Evolutionary conservation across 345 rosid genomes (phyloP).

Genomic region (Gossypium herbaceum): DNA sequence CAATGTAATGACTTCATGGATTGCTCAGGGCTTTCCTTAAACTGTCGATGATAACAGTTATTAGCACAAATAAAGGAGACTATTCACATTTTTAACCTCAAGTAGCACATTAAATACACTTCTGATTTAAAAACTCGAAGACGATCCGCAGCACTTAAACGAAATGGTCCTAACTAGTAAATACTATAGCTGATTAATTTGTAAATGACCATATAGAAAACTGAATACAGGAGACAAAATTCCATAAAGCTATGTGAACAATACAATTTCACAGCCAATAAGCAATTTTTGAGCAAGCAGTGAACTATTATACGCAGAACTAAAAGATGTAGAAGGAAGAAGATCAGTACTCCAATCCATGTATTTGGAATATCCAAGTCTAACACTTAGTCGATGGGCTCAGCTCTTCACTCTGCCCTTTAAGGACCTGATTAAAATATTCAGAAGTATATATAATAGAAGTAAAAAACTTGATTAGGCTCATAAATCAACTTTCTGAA

Average conservation of each 20-base stretch:
- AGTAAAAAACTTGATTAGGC: too few species aligned
- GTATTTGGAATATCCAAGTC: conserved; percentile 13
- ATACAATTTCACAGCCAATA: neutral
- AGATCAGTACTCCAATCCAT: conserved; percentile 30
- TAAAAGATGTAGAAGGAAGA: conserved; percentile 3
- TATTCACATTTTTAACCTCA: neutral
- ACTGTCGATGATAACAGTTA: too few species aligned
- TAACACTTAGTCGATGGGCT: neutral
- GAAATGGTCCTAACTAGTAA: neutral
- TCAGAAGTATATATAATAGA: too few species aligned
- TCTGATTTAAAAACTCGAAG: neutral
- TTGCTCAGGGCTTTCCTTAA: neutral
- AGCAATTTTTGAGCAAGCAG: neutral
- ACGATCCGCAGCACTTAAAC: too few species aligned
- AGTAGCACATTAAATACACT: neutral
- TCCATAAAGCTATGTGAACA: neutral
- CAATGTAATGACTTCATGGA: neutral
- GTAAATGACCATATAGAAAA: neutral
- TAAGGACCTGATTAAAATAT: too few species aligned
- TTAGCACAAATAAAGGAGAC: neutral
- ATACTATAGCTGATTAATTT: neutral
- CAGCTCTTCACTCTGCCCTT: conserved; percentile 21
- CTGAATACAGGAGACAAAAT: neutral
- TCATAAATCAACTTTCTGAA: too few species aligned
- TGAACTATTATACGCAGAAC: neutral